Evolutionary conservation across 352 stramenopile species (phyloP).

Genomic region (Elongisporangium prolatum): DNA sequence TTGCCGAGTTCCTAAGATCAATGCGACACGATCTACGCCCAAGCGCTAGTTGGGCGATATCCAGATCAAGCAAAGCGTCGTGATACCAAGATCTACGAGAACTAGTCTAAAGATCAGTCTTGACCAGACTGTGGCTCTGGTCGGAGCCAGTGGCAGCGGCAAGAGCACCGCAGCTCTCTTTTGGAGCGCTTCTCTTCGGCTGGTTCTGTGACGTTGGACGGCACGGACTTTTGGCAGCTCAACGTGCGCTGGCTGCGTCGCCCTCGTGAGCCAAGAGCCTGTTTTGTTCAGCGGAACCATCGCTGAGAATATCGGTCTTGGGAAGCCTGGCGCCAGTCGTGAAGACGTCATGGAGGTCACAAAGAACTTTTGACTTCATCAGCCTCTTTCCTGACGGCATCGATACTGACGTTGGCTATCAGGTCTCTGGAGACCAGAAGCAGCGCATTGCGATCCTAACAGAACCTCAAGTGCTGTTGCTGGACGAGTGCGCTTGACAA

Average conservation of each 20-base stretch:
- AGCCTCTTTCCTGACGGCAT: constrained; percentile 44
- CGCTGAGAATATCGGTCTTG: constrained; percentile 51
- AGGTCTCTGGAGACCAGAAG: constrained; percentile 86
- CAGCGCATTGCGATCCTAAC: constrained; percentile 85
- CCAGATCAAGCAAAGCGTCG: constrained; percentile 60
- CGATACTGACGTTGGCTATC: constrained; percentile 49
- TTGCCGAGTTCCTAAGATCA: constrained; percentile 39
- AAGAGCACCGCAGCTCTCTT: constrained; percentile 77
- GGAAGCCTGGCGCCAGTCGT: constrained; percentile 32
- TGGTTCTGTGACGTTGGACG: constrained; percentile 54
- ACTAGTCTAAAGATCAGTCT: constrained; percentile 54
- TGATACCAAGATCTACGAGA: constrained; percentile 50
- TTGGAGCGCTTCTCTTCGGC: constrained; percentile 57
- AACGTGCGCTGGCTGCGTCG: constrained; percentile 42
- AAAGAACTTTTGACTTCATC: constrained; percentile 84
- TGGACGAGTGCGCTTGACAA: constrained; percentile 77
- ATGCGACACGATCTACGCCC: constrained; percentile 17
- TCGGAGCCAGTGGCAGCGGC: constrained; percentile 75
- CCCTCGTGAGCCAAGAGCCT: constrained; percentile 70
- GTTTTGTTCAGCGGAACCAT: constrained; percentile 49
- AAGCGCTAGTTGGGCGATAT: constrained; percentile 45
- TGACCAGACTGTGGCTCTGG: constrained; percentile 77
- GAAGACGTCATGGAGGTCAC: constrained; percentile 76
- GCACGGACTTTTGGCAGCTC: constrained; percentile 48
- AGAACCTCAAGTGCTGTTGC: constrained; percentile 72